Base-by-base conservation (phyloP, 2,329 filamentous ascomycete species). In the Aureobasidium musti region DNA sequence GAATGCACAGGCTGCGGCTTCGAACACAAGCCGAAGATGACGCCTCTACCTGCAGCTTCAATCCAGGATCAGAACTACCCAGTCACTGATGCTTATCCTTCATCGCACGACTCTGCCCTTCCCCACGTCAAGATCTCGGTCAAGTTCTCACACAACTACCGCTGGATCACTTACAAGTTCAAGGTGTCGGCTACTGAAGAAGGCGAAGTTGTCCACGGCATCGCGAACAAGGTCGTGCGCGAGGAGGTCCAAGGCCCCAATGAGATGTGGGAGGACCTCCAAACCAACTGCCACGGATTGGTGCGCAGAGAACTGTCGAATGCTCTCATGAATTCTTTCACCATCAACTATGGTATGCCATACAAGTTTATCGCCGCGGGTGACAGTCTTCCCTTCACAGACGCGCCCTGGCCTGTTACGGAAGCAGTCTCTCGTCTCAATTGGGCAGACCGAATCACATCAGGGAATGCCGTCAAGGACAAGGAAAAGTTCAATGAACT, bases 341-440 rank as follows among this genome's bases (percentile, higher is more conserved):
- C 75, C 59, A 74, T 76, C 70, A 72, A 71, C 30, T 73, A 71
- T 79, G 88, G 88, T 1, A 87, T 87, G 68, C 82, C 83, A 0
- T 91, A 90, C 74, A 89, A 90, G 64, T 90, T 87, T 71, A 82
- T 86, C 41, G 86, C 87, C 1, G 78, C 80, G 1, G 83, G 86
- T 2, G 76, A 81, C 6, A 84, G 80, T 4, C 77, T 74, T n/a
- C 75, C 79, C 0, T 87, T 88, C 67, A 71, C 76, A 1, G 76
- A 81, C 5, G 82, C 85, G 0, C 83, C 75, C 2, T 72, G 71
- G 68, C 69, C 74, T 1, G 79, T 90, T 1, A 77, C 83, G 6
- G 77, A 80, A 52, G 80, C 82, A 0, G 78, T 87, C 0, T 79
- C 81, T 6, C 79, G 84, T 3, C 70, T 89, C 54, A 82, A 82